Conservation (phyloP, 495 filamentous ascomycete species). For the Choiromyces venosus region DNA sequence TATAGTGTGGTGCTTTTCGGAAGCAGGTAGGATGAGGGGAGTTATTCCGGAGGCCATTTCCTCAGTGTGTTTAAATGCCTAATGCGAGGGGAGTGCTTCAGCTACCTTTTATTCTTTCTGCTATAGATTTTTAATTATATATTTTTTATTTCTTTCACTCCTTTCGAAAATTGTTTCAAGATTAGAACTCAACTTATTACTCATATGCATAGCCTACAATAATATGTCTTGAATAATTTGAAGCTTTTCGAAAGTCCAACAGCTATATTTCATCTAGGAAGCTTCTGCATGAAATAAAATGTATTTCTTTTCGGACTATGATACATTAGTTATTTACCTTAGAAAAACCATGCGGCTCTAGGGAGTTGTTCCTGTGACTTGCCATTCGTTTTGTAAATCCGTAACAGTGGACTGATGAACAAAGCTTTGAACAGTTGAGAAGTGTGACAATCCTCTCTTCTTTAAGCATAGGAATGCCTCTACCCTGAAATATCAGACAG, state of each 20-base stretch:
- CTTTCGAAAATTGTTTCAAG: background rate
- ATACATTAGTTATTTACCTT: background rate
- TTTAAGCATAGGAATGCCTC: no score
- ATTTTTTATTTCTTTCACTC: background rate
- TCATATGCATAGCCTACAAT: no score
- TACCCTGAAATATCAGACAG: no score
- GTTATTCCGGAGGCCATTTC: background rate
- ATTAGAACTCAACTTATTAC: background rate
- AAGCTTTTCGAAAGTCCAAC: background rate
- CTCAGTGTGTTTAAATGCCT: background rate
- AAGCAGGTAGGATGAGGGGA: background rate
- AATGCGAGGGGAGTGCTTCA: background rate
- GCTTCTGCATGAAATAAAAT: background rate
- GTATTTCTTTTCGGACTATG: no score
- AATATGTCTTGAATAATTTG: no score
- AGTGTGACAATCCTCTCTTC: no score
- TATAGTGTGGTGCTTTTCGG: background rate
- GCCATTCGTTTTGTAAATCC: no score
- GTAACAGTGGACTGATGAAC: no score
- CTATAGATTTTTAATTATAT: background rate
- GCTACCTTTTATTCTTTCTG: background rate
- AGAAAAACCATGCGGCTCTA: background rate
- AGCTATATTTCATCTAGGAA: background rate
- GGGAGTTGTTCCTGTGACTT: background rate
- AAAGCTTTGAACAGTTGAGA: no score